Base-by-base conservation (phyloP, 495 filamentous ascomycete species). In the Lichenothelia convexa region DNA sequence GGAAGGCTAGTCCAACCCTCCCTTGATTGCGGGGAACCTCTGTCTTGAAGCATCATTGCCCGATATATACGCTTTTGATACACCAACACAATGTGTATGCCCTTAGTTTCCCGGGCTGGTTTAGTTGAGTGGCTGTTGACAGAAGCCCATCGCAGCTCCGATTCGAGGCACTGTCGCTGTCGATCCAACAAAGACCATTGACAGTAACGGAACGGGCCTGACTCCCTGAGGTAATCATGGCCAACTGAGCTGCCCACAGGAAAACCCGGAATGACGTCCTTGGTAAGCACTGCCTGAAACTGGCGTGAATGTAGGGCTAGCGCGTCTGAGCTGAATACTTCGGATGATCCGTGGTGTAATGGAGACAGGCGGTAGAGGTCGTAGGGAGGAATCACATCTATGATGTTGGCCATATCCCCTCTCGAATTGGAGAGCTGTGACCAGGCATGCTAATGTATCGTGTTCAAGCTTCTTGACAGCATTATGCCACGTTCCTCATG, bases 191-290 rank as follows among this genome's bases (percentile, higher is more conserved):
- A 22, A 5, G 41, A 32, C 54, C 54, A 57, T 16, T 32, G 32
- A 42, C 54, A 57, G 12, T 43, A 30, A 16, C 48, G 41, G n/a
- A 57, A 34, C n/a, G 42, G 23, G 4, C 53, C 54, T 20, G 42
- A 26, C 8, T 40, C 42, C 18, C 18, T 24, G 16, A 48, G 0
- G 8, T 38, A 34, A 12, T 18, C 30, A 29, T 36, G 39, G 11
- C 47, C 47, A 9, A 24, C 21, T 19, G 32, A 38, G 5, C 22
- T 41, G 21, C 41, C 40, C 17, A 55, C 45, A 20, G 46, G 36
- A 15, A 57, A 45, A 6, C 52, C 54, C 19, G 52, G 50, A 5
- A 57, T 39, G 21, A 38, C 44, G 36, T 57, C 53, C 30, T 48
- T 44, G 18, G 45, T 45, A 31, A 57, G 44, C 34, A 46, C 20